phyloP scores from a whole-genome alignment of 768 basidiomycete species.

The Hericium erinaceus region DNA sequence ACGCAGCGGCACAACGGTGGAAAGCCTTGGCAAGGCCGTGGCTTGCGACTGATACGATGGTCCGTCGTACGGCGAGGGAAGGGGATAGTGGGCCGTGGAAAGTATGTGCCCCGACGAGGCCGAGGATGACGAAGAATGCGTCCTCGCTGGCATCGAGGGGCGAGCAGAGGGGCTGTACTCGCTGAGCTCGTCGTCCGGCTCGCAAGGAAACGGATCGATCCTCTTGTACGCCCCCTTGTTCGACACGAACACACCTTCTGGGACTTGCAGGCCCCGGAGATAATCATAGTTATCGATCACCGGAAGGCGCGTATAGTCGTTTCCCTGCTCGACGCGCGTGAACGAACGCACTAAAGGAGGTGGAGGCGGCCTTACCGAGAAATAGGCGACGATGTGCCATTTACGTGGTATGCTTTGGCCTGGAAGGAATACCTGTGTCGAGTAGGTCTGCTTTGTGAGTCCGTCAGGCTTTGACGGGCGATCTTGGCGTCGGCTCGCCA shows the following conservation, averaged over 20 bases:
- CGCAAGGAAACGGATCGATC: constrained; percentile 19
- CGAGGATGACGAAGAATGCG: constrained; percentile 7
- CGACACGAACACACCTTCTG: constrained; percentile 64
- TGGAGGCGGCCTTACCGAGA: constrained; percentile 41
- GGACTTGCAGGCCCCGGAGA: constrained; percentile 56
- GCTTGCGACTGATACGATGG: constrained; percentile 7
- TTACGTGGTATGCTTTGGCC: constrained; percentile 50
- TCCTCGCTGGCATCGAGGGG: constrained; percentile 3
- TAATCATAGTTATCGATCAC: constrained; percentile 70
- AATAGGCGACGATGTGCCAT: constrained; percentile 83
- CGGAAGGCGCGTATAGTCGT: constrained; percentile 61
- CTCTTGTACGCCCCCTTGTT: constrained; percentile 37
- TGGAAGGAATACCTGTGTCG: constrained; percentile 61
- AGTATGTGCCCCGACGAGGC: constrained; percentile 1
- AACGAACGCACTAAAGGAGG: constrained; percentile 1
- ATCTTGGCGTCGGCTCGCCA: constrained; percentile 63
- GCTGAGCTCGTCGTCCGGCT: constrained; percentile 18
- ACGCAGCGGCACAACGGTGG: constrained; percentile 10
- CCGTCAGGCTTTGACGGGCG: constrained; percentile 71
- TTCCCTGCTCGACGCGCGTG: constrained; percentile 34
- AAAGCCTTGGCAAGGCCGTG: constrained; percentile 9
- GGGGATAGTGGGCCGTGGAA: constrained; percentile 3
- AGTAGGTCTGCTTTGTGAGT: constrained; percentile 82
- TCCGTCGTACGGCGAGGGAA: neutral
- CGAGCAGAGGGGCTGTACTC: constrained; percentile 13